These are phyloP conservation scores for Acmispon strigosus DNA, from an alignment of 306 rosid species.

Conservation along the genomic window DNA sequence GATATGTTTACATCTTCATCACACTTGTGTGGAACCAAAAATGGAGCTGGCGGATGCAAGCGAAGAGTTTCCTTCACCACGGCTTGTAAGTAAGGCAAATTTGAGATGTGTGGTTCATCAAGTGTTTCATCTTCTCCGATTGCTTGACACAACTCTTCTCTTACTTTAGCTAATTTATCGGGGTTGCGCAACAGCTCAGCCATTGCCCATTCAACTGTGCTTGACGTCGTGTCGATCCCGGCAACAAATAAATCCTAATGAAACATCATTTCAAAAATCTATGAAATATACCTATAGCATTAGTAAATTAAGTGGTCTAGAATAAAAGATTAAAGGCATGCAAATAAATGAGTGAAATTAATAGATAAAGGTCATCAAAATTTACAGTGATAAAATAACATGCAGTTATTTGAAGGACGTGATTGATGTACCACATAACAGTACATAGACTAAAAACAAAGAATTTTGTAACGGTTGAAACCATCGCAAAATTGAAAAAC, in stretches of 20 bases:
- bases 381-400: neutral
- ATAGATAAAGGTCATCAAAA: neutral
- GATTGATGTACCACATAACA: no score
- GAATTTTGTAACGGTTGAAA: no score
- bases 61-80: constrained; percentile 28
- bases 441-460: no score
- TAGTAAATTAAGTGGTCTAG: neutral
- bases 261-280: neutral
- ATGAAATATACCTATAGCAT: neutral
- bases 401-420: no score
- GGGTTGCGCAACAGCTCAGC: neutral
- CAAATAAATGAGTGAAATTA: neutral
- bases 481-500: no score
- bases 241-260: neutral
- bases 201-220: neutral
- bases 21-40: constrained; percentile 8
- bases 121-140: neutral
- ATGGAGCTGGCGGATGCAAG: constrained; percentile 27
- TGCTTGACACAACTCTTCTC: neutral
- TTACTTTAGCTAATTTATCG: neutral
- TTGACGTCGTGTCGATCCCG: neutral
- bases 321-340: neutral
- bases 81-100: constrained; percentile 11
- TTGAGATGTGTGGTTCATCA: constrained; percentile 11
- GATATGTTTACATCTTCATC: neutral